Evolutionary conservation across 208 protist genomes (phyloP).

Genomic region (Leishmania mexicana): DNA sequence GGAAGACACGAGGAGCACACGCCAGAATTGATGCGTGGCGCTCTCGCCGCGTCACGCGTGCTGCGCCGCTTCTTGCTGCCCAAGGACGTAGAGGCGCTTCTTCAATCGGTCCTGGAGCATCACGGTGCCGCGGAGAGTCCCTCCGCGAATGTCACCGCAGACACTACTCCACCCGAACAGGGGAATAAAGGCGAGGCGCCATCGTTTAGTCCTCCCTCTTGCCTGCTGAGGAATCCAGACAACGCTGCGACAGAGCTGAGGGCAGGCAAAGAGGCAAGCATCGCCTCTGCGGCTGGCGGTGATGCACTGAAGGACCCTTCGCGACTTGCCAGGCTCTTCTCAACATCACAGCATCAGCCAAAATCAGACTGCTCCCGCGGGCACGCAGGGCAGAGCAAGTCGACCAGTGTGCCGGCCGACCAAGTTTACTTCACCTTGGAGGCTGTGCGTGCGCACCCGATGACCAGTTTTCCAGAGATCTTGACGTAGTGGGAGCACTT

Average conservation of each 20-base stretch:
- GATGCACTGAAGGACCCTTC: neutral
- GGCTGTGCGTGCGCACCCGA: conserved; percentile 11
- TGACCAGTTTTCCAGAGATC: conserved; percentile 42
- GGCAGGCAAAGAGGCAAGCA: neutral
- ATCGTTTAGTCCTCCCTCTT: neutral
- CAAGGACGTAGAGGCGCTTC: conserved; percentile 1
- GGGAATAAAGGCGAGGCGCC: neutral
- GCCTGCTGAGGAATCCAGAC: neutral
- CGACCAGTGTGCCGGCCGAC: neutral
- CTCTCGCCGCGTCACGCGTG: conserved; percentile 4
- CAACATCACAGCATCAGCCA: neutral
- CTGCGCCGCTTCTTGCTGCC: conserved; percentile 6
- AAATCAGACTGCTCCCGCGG: neutral
- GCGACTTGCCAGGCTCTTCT: neutral
- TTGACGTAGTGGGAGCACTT: conserved; percentile 30
- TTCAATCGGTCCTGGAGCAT: conserved; percentile 11
- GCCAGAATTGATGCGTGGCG: conserved; percentile 1
- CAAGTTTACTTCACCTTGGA: conserved; percentile 16
- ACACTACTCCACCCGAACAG: neutral
- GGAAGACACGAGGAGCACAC: neutral
- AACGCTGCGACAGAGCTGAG: neutral
- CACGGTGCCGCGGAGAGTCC: neutral
- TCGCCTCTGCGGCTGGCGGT: neutral
- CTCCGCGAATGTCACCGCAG: neutral
- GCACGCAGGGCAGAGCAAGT: neutral